Evolutionary conservation across 2,329 filamentous ascomycete genomes (phyloP).

Genomic region (Fusarium begoniae): DNA sequence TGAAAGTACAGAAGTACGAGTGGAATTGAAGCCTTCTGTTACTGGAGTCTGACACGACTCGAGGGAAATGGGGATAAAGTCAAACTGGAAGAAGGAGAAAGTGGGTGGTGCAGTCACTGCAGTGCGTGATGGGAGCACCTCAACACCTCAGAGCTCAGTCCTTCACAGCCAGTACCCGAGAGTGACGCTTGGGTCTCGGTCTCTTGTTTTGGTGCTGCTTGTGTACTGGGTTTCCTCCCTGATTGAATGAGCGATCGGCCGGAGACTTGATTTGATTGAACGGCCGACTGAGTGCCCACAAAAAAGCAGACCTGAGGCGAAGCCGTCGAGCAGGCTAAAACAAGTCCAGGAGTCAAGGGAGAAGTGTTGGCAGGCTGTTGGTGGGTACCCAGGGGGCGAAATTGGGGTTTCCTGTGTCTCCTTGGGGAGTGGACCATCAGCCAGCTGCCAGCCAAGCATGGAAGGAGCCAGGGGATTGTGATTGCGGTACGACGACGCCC

Average conservation of each 20-base stretch:
- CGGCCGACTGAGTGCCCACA: slow-evolving; percentile 31
- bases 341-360: slow-evolving; percentile 13
- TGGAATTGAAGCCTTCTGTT: slow-evolving; percentile 40
- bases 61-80: slow-evolving; percentile 37
- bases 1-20: slow-evolving; percentile 31
- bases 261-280: slow-evolving; percentile 32
- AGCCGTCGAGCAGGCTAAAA: slow-evolving; percentile 31
- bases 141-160: neutral
- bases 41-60: slow-evolving; percentile 41
- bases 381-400: slow-evolving; percentile 26
- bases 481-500: neutral
- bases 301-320: slow-evolving; percentile 41
- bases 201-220: slow-evolving; percentile 25
- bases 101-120: slow-evolving; percentile 27
- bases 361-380: slow-evolving; percentile 23
- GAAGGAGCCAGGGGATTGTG: slow-evolving; percentile 8
- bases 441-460: slow-evolving; percentile 17
- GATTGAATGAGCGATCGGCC: slow-evolving; percentile 34
- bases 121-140: neutral
- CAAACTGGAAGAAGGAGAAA: slow-evolving; percentile 37
- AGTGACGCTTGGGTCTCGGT: slow-evolving; percentile 31
- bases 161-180: slow-evolving; percentile 4
- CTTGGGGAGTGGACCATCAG: slow-evolving; percentile 27
- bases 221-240: slow-evolving; percentile 33
- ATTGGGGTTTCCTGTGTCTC: slow-evolving; percentile 8